phyloP scores from a whole-genome alignment of 208 protist genomes.

The Trypanosoma cruzi region DNA sequence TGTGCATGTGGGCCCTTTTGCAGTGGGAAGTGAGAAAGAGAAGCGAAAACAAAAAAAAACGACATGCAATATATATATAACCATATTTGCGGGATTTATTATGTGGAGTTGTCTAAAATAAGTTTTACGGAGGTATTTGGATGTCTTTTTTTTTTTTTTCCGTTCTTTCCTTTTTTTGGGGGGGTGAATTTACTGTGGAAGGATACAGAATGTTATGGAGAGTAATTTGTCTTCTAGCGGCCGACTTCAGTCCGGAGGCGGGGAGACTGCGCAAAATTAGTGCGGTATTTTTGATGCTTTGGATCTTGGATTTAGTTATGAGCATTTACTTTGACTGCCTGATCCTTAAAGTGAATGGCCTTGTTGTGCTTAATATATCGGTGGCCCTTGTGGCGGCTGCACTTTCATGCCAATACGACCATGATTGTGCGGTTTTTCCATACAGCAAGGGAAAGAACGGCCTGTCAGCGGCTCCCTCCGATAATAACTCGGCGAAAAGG shows the following conservation, averaged over 20 bases:
- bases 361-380: conserved; percentile 44
- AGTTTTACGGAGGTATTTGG: too few relatives aligned
- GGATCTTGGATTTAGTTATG: conserved; percentile 36
- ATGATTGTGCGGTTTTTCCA: background rate
- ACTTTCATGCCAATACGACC: conserved; percentile 27
- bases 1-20: background rate
- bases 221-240: conserved; percentile 27
- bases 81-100: too few relatives aligned
- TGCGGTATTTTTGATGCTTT: conserved; percentile 38
- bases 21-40: background rate
- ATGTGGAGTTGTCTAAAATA: too few relatives aligned
- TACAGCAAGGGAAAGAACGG: background rate
- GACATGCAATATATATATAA: background rate
- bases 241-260: conserved; percentile 23
- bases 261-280: conserved; percentile 21
- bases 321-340: conserved; percentile 40
- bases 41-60: background rate
- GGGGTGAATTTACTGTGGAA: background rate
- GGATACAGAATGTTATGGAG: conserved; percentile 27
- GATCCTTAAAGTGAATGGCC: conserved; percentile 42
- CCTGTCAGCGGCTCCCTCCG: background rate
- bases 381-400: conserved; percentile 42
- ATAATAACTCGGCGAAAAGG: background rate
- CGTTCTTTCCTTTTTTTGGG: conserved; percentile 14
- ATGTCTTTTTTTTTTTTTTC: background rate